Evolutionary conservation across 495 filamentous ascomycete species (phyloP).

Genomic region (Talaromyces liani): DNA sequence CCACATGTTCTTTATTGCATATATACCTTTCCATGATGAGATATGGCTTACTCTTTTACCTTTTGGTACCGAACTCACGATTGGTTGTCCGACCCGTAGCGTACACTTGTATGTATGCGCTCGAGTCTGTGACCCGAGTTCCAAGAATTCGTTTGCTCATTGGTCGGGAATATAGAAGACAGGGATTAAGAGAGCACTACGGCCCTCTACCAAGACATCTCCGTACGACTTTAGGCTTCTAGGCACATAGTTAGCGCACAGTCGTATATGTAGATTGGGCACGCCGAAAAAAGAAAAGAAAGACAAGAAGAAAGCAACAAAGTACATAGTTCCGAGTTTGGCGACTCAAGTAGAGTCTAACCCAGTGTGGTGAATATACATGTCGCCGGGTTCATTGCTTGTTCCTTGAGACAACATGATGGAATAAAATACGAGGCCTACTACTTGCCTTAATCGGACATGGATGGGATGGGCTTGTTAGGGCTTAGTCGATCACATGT

Average conservation of each 20-base stretch:
- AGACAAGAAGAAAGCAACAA: neutral
- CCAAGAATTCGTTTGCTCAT: neutral
- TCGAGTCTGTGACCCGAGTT: too few relatives aligned
- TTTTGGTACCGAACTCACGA: too few relatives aligned
- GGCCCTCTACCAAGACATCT: too few relatives aligned
- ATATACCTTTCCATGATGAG: too few relatives aligned
- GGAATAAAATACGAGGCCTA: too few relatives aligned
- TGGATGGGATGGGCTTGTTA: neutral
- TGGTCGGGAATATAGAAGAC: neutral
- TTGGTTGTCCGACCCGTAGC: too few relatives aligned
- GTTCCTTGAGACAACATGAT: neutral
- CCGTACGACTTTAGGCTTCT: neutral
- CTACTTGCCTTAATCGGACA: neutral
- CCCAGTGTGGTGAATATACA: neutral
- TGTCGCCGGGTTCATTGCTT: neutral
- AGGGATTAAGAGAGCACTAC: neutral
- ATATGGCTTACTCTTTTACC: too few relatives aligned
- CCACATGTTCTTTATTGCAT: too few relatives aligned
- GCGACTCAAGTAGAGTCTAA: neutral
- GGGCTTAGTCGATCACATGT: neutral
- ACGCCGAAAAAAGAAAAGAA: neutral
- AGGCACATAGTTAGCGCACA: neutral
- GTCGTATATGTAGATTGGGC: neutral
- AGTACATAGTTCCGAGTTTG: neutral
- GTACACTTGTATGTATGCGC: too few relatives aligned